phyloP scores from a whole-genome alignment of 2,329 filamentous ascomycete genomes.

The Scedosporium minutisporum region DNA sequence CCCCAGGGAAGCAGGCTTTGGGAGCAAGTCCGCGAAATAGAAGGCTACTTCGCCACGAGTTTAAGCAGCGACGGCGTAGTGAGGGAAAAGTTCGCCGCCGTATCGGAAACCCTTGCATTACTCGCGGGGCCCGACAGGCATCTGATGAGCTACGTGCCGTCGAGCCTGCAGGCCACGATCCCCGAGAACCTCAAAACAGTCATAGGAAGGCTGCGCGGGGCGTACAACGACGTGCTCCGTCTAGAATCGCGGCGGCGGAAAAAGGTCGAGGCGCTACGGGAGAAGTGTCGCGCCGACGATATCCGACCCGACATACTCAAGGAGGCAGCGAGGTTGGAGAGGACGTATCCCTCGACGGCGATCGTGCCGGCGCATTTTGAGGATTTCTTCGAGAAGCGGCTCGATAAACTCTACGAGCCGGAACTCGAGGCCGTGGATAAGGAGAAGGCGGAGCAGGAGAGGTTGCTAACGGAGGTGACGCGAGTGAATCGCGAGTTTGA shows the following conservation, averaged over 20 bases:
- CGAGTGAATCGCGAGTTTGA: slow-evolving; percentile 73
- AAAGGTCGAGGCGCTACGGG: slow-evolving; percentile 67
- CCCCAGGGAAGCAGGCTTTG: slow-evolving; percentile 60
- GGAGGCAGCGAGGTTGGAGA: slow-evolving; percentile 77
- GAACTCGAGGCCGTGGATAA: slow-evolving; percentile 63
- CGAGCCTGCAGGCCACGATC: slow-evolving; percentile 67
- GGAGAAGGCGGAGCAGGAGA: slow-evolving; percentile 68
- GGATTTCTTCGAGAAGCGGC: slow-evolving; percentile 72
- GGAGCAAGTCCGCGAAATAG: slow-evolving; percentile 66
- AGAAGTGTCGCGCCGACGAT: slow-evolving; percentile 78
- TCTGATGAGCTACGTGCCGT: slow-evolving; percentile 82
- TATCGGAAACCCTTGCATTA: slow-evolving; percentile 64
- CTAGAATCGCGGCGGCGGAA: slow-evolving; percentile 72
- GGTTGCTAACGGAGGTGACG: slow-evolving; percentile 57
- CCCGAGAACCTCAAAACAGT: slow-evolving; percentile 73
- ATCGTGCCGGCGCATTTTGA: slow-evolving; percentile 89
- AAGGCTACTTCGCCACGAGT: slow-evolving; percentile 69
- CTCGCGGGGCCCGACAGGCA: slow-evolving; percentile 71
- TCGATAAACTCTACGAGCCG: slow-evolving; percentile 66
- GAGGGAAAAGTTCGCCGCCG: slow-evolving; percentile 66
- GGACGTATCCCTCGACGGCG: slow-evolving; percentile 72
- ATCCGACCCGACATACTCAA: slow-evolving; percentile 75
- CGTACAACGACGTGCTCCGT: slow-evolving; percentile 75
- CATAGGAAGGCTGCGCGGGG: slow-evolving; percentile 64
- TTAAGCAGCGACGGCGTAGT: slow-evolving; percentile 51